These are phyloP conservation scores for Phytopythium chamaehyphon DNA, from an alignment of 352 stramenopile genomes.

Conservation along the genomic window DNA sequence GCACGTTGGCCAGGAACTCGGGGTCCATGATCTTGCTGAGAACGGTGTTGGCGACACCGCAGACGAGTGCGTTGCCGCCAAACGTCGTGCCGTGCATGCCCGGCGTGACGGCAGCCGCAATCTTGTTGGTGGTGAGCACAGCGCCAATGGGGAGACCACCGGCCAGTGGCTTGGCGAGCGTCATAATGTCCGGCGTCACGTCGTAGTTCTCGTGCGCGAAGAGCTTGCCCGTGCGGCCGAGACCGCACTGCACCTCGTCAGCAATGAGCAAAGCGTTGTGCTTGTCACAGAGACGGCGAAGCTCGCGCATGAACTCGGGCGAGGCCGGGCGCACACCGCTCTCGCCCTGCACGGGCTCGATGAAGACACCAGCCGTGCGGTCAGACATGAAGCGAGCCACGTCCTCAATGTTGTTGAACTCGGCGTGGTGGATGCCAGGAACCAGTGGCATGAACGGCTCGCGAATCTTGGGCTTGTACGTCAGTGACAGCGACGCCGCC, in stretches of 20 bases:
- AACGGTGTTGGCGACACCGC: constrained; percentile 85
- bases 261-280: constrained; percentile 95
- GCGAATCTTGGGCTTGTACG: constrained; percentile 87
- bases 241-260: constrained; percentile 98
- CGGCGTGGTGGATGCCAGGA: constrained; percentile 63
- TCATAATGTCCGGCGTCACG: constrained; percentile 95
- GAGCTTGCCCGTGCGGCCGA: constrained; percentile 94
- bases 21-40: constrained; percentile 69
- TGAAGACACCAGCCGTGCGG: constrained; percentile 71
- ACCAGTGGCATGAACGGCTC: constrained; percentile 82
- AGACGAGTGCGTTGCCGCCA: constrained; percentile 95
- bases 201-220: constrained; percentile 95
- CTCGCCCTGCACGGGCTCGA: constrained; percentile 90
- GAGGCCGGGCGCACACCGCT: constrained; percentile 92
- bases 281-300: constrained; percentile 92
- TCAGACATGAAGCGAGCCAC: constrained; percentile 71
- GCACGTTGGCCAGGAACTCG: constrained; percentile 64
- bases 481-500: constrained; percentile 68
- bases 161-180: constrained; percentile 95
- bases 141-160: constrained; percentile 95
- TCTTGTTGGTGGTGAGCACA: constrained; percentile 91
- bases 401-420: constrained; percentile 84
- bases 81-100: constrained; percentile 96
- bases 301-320: constrained; percentile 87
- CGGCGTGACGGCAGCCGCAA: constrained; percentile 86